Conservation (phyloP, 2,329 filamentous ascomycete species). For the Trichoderma sp. region DNA sequence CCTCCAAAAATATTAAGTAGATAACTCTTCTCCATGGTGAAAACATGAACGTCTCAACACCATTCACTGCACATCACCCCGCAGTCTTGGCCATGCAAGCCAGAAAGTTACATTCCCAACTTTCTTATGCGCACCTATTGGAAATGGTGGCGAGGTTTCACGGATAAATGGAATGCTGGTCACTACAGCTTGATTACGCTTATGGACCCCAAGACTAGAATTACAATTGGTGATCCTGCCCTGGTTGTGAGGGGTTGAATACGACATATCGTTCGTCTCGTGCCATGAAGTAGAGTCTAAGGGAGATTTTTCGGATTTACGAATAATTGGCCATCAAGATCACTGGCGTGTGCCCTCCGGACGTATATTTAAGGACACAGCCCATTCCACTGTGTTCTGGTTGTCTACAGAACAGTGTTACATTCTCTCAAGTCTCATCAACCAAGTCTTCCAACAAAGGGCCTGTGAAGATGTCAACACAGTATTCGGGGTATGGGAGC, state of each 20-base stretch:
- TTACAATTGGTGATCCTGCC: not conserved
- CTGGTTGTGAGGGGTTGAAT: not conserved
- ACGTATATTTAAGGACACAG: not conserved
- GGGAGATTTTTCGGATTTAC: not conserved
- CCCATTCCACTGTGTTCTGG: not conserved
- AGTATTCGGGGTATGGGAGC: constrained; percentile 8
- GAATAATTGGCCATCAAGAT: not conserved
- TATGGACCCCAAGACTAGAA: not conserved
- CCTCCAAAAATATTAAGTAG: not conserved
- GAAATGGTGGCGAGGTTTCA: not conserved
- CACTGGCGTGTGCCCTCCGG: not conserved
- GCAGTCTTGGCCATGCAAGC: constrained; percentile 14
- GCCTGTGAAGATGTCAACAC: not conserved
- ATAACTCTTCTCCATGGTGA: not conserved
- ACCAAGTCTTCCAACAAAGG: not conserved
- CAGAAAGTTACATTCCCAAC: not conserved
- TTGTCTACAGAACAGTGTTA: not conserved
- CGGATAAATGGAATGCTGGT: constrained; percentile 9
- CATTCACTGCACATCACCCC: not conserved
- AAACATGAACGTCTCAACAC: not conserved
- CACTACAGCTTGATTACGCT: not conserved
- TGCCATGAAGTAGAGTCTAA: not conserved
- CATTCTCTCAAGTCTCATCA: not conserved
- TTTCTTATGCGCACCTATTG: not conserved
- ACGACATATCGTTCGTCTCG: not conserved